These are phyloP conservation scores for Liriodendron chinense DNA, from an alignment of 164 flowering plant genomes.

Conservation along the genomic window DNA sequence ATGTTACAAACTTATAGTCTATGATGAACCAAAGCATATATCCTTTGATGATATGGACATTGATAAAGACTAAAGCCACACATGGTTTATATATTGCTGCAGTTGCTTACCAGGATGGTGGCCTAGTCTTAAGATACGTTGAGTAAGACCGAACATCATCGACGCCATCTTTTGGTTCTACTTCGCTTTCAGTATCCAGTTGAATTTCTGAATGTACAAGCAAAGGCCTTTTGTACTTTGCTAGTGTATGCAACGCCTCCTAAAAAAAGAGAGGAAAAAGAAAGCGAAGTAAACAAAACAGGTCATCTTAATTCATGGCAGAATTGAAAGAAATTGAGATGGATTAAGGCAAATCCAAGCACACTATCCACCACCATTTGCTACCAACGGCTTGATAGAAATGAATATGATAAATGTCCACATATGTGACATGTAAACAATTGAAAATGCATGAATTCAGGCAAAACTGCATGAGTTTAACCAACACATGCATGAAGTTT, in stretches of 20 bases:
- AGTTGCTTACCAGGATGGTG: slow-evolving; percentile 64
- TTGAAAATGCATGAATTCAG: background rate
- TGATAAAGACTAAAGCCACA: background rate
- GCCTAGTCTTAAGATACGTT: slow-evolving; percentile 85
- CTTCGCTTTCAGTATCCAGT: slow-evolving; percentile 35
- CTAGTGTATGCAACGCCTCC: slow-evolving; percentile 75
- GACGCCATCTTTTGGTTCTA: slow-evolving; percentile 25
- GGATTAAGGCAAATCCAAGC: background rate
- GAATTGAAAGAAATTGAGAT: background rate
- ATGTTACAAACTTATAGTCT: background rate
- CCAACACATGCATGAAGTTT: background rate
- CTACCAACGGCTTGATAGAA: background rate
- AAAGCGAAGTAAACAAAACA: background rate
- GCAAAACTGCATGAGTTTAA: background rate
- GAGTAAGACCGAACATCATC: slow-evolving; percentile 58
- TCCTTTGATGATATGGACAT: background rate
- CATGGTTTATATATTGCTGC: background rate
- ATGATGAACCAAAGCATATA: background rate
- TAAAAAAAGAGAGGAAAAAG: slow-evolving; percentile 18
- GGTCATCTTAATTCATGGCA: background rate
- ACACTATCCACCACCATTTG: background rate
- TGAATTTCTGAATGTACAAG: slow-evolving; percentile 92
- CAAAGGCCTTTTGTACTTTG: slow-evolving; percentile 83
- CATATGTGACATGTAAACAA: background rate
- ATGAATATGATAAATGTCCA: background rate